These are phyloP conservation scores for Pulveroboletus sp. DNA, from an alignment of 768 basidiomycete genomes.

Conservation along the genomic window DNA sequence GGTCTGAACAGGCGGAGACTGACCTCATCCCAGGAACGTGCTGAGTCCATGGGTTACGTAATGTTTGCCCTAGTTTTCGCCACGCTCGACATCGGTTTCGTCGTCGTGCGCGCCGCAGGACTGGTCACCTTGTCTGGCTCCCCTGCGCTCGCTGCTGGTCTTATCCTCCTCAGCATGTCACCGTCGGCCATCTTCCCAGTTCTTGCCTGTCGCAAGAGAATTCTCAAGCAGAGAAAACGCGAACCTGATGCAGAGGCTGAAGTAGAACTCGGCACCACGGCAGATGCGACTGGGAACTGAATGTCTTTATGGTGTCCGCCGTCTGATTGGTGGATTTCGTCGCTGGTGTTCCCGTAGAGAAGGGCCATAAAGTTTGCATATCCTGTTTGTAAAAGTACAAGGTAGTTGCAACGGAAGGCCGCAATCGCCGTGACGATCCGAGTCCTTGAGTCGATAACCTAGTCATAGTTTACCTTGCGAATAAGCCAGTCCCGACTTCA, in stretches of 20 bases:
- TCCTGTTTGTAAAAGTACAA: too few species aligned
- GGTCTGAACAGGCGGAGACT: not conserved
- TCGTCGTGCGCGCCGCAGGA: slow-evolving; percentile 17
- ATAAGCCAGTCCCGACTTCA: too few species aligned
- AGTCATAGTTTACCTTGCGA: too few species aligned
- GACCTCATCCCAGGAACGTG: slow-evolving; percentile 6
- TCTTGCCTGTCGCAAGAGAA: not conserved
- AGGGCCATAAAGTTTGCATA: too few species aligned
- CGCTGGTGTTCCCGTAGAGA: too few species aligned
- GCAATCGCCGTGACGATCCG: too few species aligned
- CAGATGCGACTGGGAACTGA: not conserved
- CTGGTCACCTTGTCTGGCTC: slow-evolving; percentile 11
- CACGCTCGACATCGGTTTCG: slow-evolving; percentile 18
- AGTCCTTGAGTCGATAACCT: too few species aligned
- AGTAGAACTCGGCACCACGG: not conserved
- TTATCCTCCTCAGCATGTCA: slow-evolving; percentile 11
- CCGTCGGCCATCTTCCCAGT: slow-evolving; percentile 4
- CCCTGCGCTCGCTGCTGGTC: slow-evolving; percentile 7
- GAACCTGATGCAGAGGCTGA: not conserved
- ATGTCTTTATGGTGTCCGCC: too few species aligned
- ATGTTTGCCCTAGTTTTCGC: slow-evolving; percentile 16
- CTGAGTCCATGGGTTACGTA: slow-evolving; percentile 9
- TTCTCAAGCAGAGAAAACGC: not conserved
- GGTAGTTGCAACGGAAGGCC: too few species aligned
- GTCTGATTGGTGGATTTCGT: too few species aligned